phyloP scores from a whole-genome alignment of 148 eudicot species.

The Amaranthus cruentus region DNA sequence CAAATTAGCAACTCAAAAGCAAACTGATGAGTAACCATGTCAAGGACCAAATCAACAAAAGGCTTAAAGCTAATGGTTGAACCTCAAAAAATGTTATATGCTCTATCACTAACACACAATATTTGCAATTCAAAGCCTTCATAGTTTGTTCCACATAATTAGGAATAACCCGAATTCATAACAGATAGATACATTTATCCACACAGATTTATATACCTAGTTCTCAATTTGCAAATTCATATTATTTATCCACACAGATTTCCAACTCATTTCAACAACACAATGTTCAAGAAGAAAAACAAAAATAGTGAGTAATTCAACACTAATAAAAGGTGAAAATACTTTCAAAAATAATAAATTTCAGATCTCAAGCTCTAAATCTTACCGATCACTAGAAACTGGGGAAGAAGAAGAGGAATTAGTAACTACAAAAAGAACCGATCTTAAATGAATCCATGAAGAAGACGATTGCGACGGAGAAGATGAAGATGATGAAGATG shows the following conservation, averaged over 20 bases:
- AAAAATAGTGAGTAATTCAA: neutral
- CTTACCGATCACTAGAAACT: constrained; percentile 53
- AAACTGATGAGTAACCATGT: no score
- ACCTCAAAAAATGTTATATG: neutral
- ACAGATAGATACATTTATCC: no score
- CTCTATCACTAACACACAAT: no score
- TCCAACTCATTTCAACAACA: neutral
- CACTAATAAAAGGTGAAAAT: neutral
- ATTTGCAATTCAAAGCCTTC: no score
- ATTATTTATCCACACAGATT: neutral
- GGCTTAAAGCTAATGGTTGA: neutral
- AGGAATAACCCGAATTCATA: no score
- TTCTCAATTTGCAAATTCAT: neutral
- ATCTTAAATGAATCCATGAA: constrained; percentile 66
- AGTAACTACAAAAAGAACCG: constrained; percentile 55
- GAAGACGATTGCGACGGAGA: constrained; percentile 30
- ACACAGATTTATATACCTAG: no score
- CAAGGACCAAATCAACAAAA: neutral
- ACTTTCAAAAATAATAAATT: neutral
- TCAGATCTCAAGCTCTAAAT: constrained; percentile 20
- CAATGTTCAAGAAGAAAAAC: no score
- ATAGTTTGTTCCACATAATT: no score
- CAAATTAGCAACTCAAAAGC: neutral
- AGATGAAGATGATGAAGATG: constrained; percentile 28
- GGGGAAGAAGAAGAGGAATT: constrained; percentile 30